phyloP scores from a whole-genome alignment of 441 rosid genomes.

The Aquilaria agallochum region DNA sequence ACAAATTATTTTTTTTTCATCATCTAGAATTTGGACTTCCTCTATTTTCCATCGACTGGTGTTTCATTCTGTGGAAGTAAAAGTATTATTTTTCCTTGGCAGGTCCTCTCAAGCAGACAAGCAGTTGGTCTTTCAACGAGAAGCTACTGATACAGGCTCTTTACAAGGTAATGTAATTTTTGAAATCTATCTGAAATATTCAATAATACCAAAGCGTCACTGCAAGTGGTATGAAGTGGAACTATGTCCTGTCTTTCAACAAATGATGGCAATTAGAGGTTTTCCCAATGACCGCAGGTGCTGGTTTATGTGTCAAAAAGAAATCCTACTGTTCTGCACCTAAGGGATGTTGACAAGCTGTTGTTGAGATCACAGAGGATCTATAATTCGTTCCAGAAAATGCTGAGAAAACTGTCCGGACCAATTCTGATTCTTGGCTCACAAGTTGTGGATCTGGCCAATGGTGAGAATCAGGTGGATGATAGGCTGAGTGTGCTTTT shows the following conservation, averaged over 20 bases:
- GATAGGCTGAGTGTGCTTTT: conserved; percentile 50
- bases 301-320: conserved; percentile 60
- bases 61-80: too few relatives aligned
- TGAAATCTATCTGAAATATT: too few relatives aligned
- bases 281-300: conserved; percentile 33
- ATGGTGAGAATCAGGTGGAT: conserved; percentile 42
- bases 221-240: too few relatives aligned
- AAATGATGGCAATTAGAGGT: too few relatives aligned
- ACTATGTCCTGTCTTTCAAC: too few relatives aligned
- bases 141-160: conserved; percentile 72
- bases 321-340: conserved; percentile 58
- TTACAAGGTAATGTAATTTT: conserved; percentile 45
- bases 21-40: too few relatives aligned
- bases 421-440: conserved; percentile 64
- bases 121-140: conserved; percentile 79
- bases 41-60: too few relatives aligned
- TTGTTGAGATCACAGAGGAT: conserved; percentile 58
- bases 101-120: conserved; percentile 63
- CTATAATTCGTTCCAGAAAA: conserved; percentile 63
- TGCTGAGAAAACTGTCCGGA: conserved; percentile 61
- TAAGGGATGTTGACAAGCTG: conserved; percentile 61
- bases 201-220: too few relatives aligned
- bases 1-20: too few relatives aligned
- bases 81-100: neutral
- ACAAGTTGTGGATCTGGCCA: conserved; percentile 35